Percentiles rank a stretch among this genome's conserved stretches.
phyloP scores from a whole-genome alignment of 31 red algal species.

The Asparagopsis taxiformis region DNA sequence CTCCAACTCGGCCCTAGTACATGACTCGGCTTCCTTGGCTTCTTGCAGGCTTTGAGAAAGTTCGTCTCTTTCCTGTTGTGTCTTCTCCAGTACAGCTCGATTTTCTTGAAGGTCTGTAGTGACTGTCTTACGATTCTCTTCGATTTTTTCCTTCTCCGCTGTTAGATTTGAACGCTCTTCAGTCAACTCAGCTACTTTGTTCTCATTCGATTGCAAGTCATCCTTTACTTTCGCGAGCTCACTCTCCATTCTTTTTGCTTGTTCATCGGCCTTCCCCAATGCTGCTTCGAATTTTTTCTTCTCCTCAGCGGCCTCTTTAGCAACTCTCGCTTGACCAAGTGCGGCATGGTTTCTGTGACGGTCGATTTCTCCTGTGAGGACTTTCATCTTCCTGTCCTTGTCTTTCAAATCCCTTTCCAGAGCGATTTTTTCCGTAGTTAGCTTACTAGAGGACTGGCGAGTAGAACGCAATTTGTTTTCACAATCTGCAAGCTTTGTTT shows the following conservation, averaged over 20 bases:
- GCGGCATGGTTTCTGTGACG: constrained; percentile 25
- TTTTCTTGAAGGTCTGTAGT: no score
- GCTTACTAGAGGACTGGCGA: constrained; percentile 22
- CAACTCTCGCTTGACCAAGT: constrained; percentile 30
- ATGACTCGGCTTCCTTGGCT: no score
- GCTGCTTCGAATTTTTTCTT: constrained; percentile 22
- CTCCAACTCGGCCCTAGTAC: no score
- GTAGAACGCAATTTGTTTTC: constrained; percentile 44
- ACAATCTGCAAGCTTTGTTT: constrained; percentile 43
- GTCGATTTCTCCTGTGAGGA: constrained; percentile 29
- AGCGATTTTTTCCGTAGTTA: constrained; percentile 31
- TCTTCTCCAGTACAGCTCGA: no score
- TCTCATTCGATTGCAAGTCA: background rate
- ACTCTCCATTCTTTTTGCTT: background rate
- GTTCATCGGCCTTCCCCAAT: constrained; percentile 1
- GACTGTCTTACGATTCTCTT: no score
- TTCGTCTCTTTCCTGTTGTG: no score
- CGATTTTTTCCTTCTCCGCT: no score
- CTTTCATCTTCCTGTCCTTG: constrained; percentile 42
- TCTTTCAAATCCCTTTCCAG: constrained; percentile 32
- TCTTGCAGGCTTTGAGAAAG: no score
- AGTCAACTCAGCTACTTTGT: constrained; percentile 3
- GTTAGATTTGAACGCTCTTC: no score
- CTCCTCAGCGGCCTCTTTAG: constrained; percentile 27
- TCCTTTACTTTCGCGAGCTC: background rate